Percentiles rank a stretch among this genome's conserved stretches.
phyloP scores from a whole-genome alignment of 2,329 filamentous ascomycete genomes.

The Shiraia bambusicola region DNA sequence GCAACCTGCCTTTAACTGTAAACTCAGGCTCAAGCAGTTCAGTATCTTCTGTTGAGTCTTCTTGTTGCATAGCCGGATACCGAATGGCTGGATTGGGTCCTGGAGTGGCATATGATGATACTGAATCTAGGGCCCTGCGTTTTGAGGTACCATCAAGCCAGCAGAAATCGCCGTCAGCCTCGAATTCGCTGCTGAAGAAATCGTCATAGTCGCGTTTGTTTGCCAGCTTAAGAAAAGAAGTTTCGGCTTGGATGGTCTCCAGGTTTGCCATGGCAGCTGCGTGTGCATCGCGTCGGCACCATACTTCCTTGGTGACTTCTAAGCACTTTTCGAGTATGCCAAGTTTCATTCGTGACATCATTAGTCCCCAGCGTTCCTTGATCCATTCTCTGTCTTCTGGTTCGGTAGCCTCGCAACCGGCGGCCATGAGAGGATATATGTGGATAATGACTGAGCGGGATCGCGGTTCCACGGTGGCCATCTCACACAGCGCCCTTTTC shows the following conservation, averaged over 20 bases:
- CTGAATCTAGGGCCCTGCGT: constrained; percentile 19
- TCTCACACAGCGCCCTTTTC: constrained; percentile 60
- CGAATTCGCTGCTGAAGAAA: constrained; percentile 20
- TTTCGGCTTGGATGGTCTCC: constrained; percentile 8
- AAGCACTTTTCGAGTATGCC: constrained; percentile 67
- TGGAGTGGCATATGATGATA: constrained; percentile 2
- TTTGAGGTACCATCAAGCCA: constrained; percentile 27
- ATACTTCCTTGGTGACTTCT: constrained; percentile 67
- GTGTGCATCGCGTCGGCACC: constrained; percentile 61
- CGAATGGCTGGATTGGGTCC: neutral
- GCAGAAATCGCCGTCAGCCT: constrained; percentile 19
- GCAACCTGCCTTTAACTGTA: constrained; percentile 65
- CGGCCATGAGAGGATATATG: constrained; percentile 68
- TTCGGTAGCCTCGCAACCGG: constrained; percentile 63
- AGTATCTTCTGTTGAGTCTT: constrained; percentile 9
- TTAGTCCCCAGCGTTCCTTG: constrained; percentile 61
- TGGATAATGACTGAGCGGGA: constrained; percentile 68
- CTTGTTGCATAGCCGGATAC: constrained; percentile 1
- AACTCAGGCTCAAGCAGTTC: constrained; percentile 58
- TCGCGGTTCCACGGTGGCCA: constrained; percentile 64
- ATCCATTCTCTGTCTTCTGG: constrained; percentile 66
- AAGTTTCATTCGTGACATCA: constrained; percentile 64
- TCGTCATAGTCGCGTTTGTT: constrained; percentile 28
- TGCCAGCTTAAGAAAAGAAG: constrained; percentile 10
- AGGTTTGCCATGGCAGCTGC: constrained; percentile 35